Conservation (phyloP, 768 basidiomycete species). For the Lactarius deliciosus region DNA sequence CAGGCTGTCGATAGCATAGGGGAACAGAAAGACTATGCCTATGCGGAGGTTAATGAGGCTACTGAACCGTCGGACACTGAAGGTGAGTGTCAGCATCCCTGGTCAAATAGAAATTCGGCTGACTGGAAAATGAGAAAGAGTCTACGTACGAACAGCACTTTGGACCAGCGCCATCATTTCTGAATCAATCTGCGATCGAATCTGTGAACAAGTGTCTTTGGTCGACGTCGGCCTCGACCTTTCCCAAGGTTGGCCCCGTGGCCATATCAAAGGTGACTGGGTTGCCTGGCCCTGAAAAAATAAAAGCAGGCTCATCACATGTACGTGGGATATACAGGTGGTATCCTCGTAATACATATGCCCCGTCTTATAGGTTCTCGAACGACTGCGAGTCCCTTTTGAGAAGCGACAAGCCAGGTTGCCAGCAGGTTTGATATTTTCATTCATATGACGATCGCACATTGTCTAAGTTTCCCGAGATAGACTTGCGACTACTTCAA, state of each 20-base stretch:
- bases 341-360: not conserved
- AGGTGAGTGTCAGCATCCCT: constrained; percentile 20
- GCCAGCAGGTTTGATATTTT: constrained; percentile 46
- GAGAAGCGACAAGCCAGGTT: constrained; percentile 52
- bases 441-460: constrained; percentile 8
- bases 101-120: not conserved
- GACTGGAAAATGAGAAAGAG: constrained; percentile 26
- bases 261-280: constrained; percentile 51
- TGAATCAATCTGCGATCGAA: constrained; percentile 50
- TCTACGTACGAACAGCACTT: constrained; percentile 76
- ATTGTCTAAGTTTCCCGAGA: not conserved
- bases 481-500: constrained; percentile 57
- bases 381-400: constrained; percentile 58
- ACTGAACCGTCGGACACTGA: constrained; percentile 24
- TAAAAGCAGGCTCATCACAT: constrained; percentile 18
- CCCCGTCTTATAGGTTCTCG: constrained; percentile 46
- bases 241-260: constrained; percentile 59
- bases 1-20: constrained; percentile 14
- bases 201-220: constrained; percentile 59
- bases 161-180: constrained; percentile 52
- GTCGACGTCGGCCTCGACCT: constrained; percentile 48
- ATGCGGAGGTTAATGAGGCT: constrained; percentile 17
- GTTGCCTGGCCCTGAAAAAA: constrained; percentile 27
- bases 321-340: constrained; percentile 9
- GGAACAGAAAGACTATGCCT: constrained; percentile 29